phyloP scores from a whole-genome alignment of 768 basidiomycete species.

The Mycena leptocephala region DNA sequence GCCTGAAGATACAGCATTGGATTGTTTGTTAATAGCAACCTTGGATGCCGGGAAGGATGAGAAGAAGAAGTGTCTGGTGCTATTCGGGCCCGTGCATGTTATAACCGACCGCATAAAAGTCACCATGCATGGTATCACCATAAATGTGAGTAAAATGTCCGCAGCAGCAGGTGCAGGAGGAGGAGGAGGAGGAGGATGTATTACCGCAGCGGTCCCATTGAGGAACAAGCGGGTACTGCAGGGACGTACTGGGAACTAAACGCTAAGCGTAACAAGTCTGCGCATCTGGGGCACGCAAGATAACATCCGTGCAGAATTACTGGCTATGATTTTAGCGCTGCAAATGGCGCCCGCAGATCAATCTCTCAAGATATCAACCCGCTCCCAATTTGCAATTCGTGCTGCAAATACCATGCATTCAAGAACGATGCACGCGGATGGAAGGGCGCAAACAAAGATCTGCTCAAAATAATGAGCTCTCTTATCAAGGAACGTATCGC shows the following conservation, averaged over 20 bases:
- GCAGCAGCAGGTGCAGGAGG: conserved; percentile 11
- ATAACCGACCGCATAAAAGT: neutral
- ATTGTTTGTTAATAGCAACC: too few relatives aligned
- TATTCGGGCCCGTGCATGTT: neutral
- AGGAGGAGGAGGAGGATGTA: too few relatives aligned
- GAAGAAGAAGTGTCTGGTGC: too few relatives aligned
- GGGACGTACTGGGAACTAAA: neutral
- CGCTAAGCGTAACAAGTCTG: neutral
- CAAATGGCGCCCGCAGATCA: neutral
- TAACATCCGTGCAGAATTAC: neutral
- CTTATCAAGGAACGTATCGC: neutral
- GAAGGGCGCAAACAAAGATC: conserved; percentile 15
- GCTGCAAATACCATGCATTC: neutral
- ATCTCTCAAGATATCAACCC: conserved; percentile 6
- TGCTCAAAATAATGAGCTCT: neutral
- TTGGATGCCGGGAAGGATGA: too few relatives aligned
- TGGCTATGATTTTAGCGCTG: neutral
- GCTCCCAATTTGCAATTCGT: conserved; percentile 14
- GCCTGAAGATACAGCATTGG: too few relatives aligned
- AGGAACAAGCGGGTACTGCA: too few relatives aligned
- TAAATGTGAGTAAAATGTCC: neutral
- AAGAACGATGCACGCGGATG: conserved; percentile 10
- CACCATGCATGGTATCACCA: neutral
- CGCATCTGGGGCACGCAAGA: neutral
- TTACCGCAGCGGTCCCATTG: too few relatives aligned